Evolutionary conservation across 2,329 filamentous ascomycete species (phyloP).

Genomic region (Colletotrichum agaves): DNA sequence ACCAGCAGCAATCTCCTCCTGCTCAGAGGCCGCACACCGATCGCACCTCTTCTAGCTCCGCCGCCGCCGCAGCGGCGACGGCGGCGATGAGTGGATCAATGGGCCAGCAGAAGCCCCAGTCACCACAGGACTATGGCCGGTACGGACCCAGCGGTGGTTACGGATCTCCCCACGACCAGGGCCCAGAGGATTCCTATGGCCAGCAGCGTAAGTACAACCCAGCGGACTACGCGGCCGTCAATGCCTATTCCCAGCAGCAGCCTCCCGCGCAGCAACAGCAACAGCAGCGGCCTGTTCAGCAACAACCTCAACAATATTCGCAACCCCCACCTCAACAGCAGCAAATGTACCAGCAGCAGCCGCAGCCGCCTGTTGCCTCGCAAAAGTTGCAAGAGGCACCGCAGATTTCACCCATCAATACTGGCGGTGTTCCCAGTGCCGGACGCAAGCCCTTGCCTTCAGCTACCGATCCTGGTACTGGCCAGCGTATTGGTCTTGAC

Average conservation of each 20-base stretch:
- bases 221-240: conserved; percentile 76
- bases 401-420: conserved; percentile 44
- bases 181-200: conserved; percentile 46
- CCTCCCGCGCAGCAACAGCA: conserved; percentile 45
- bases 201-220: conserved; percentile 80
- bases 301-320: conserved; percentile 48
- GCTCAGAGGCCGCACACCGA: conserved; percentile 63
- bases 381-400: conserved; percentile 36
- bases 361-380: conserved; percentile 28
- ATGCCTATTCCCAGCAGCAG: conserved; percentile 53
- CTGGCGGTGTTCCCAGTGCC: conserved; percentile 30
- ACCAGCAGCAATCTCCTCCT: conserved; percentile 58
- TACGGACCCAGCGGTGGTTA: conserved; percentile 46
- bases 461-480: conserved; percentile 77
- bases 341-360: conserved; percentile 45
- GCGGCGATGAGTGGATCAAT: conserved; percentile 66
- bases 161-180: conserved; percentile 42
- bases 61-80: conserved; percentile 65
- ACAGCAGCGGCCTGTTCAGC: conserved; percentile 47
- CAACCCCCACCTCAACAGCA: conserved; percentile 46
- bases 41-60: conserved; percentile 62
- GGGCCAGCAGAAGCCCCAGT: conserved; percentile 43
- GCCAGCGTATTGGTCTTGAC: conserved; percentile 90
- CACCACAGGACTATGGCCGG: conserved; percentile 47
- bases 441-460: conserved; percentile 72